phyloP scores from a whole-genome alignment of 495 filamentous ascomycete genomes.

The Oidiodendron maius region DNA sequence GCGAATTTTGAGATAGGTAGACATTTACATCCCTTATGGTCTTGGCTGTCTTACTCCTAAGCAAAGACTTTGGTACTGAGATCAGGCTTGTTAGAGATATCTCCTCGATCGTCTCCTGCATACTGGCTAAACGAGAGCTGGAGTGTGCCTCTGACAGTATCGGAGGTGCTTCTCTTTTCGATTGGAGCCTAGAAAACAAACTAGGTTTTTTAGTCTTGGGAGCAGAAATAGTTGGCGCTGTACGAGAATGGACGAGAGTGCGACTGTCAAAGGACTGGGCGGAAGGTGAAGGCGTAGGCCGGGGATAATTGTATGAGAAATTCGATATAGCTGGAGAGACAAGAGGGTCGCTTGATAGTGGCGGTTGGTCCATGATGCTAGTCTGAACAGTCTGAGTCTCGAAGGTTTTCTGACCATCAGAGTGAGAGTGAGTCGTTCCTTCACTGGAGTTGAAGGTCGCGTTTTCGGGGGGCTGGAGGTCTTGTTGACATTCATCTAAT shows the following conservation, averaged over 20 bases:
- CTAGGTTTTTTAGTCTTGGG: conserved; percentile 25
- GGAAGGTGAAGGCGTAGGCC: conserved; percentile 3
- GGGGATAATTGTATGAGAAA: neutral
- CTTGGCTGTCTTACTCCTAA: conserved; percentile 22
- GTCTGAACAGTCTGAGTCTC: neutral
- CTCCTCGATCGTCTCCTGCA: conserved; percentile 28
- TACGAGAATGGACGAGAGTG: conserved; percentile 8
- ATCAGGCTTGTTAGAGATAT: conserved; percentile 21
- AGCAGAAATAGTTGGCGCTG: conserved; percentile 10
- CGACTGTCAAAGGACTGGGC: conserved; percentile 11
- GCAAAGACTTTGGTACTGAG: conserved; percentile 14
- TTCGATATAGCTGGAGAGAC: neutral
- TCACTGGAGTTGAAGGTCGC: neutral
- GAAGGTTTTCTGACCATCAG: neutral
- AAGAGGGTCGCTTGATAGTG: neutral
- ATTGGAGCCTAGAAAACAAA: conserved; percentile 26
- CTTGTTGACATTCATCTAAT: neutral
- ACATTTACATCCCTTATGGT: conserved; percentile 23
- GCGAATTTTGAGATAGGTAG: conserved; percentile 28
- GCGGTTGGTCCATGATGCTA: neutral
- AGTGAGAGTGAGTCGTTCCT: neutral
- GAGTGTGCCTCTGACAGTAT: conserved; percentile 26
- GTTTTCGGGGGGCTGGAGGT: neutral
- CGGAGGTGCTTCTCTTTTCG: conserved; percentile 19
- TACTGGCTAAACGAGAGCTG: conserved; percentile 23